Percentiles rank a stretch among this genome's conserved stretches.
Evolutionary conservation across 768 basidiomycete genomes (phyloP).

Genomic region (Sarcodon aspratus): DNA sequence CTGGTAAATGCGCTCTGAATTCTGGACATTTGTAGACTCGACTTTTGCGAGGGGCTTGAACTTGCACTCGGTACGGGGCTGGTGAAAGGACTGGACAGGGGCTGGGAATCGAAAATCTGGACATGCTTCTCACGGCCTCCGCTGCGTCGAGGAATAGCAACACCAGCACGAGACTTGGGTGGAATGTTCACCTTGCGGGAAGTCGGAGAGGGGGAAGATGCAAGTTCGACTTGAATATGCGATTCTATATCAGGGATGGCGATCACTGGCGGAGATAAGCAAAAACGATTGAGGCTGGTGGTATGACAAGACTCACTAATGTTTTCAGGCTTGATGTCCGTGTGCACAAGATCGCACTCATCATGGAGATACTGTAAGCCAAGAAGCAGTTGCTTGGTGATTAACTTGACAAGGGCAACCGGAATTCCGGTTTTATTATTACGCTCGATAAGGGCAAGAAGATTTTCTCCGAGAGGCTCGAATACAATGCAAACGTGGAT

Average conservation of each 20-base stretch:
- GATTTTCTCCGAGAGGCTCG: conserved; percentile 73
- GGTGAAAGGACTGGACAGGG: conserved; percentile 41
- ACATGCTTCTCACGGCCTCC: conserved; percentile 46
- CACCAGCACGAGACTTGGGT: conserved; percentile 48
- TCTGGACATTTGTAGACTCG: conserved; percentile 14
- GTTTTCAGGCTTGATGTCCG: conserved; percentile 93
- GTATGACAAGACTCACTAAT: conserved; percentile 53
- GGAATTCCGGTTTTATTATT: conserved; percentile 81
- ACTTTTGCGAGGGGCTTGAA: conserved; percentile 12
- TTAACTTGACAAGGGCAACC: conserved; percentile 69
- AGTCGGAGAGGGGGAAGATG: conserved; percentile 56
- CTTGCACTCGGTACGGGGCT: conserved; percentile 21
- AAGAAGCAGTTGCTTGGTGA: conserved; percentile 77
- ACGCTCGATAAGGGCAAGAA: conserved; percentile 63
- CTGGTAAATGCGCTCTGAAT: neutral
- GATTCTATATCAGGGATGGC: conserved; percentile 72
- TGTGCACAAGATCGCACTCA: conserved; percentile 87
- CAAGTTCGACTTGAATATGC: conserved; percentile 61
- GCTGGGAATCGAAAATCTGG: conserved; percentile 78
- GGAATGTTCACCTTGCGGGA: conserved; percentile 79
- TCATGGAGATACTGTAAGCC: conserved; percentile 90
- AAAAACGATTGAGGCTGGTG: conserved; percentile 12
- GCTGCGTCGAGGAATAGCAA: conserved; percentile 47
- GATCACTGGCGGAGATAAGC: conserved; percentile 39
- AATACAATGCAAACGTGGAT: conserved; percentile 86